A percentile compares a stretch with the other conserved stretches of the same genome.
Evolutionary conservation across 768 basidiomycete species (phyloP).

Genomic region (Podaxis rugospora): DNA sequence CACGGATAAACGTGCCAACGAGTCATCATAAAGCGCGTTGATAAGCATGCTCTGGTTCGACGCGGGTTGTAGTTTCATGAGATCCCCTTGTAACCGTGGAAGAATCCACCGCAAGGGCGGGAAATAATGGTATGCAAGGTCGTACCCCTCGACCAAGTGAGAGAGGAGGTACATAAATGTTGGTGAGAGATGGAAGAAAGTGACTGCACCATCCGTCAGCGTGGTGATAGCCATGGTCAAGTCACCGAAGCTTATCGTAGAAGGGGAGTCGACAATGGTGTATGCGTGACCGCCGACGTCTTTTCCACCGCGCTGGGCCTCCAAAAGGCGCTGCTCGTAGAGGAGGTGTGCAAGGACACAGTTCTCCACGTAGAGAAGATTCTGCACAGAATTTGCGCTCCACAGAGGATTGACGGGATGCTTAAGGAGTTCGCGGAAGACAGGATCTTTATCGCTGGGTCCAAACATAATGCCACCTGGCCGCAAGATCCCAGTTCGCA

Average conservation of each 20-base stretch:
- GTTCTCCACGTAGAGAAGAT: background rate
- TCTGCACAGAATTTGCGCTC: background rate
- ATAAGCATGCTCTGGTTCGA: slow-evolving; percentile 5
- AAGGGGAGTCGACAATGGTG: slow-evolving; percentile 53
- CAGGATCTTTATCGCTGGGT: background rate
- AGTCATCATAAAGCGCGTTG: slow-evolving; percentile 51
- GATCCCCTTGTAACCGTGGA: slow-evolving; percentile 42
- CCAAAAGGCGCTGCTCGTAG: slow-evolving; percentile 2
- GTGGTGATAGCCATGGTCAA: slow-evolving; percentile 49
- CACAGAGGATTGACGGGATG: background rate
- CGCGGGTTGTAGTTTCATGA: slow-evolving; percentile 55
- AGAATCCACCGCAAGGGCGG: slow-evolving; percentile 29
- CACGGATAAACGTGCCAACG: slow-evolving; percentile 52
- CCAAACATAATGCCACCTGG: background rate
- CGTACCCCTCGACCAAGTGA: slow-evolving; percentile 51
- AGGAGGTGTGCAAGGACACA: background rate
- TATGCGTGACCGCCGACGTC: slow-evolving; percentile 76
- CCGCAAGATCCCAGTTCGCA: background rate
- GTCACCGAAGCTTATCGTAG: slow-evolving; percentile 52
- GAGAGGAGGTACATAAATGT: slow-evolving; percentile 60
- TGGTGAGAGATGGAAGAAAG: slow-evolving; percentile 52
- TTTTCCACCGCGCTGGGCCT: slow-evolving; percentile 10
- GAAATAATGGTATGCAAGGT: slow-evolving; percentile 20
- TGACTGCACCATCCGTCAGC: slow-evolving; percentile 49
- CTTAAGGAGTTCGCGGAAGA: background rate